Percentiles rank a stretch among this genome's conserved stretches.
These are phyloP conservation scores for Platanus orientalis DNA, from an alignment of 164 flowering plant species.

Conservation along the genomic window DNA sequence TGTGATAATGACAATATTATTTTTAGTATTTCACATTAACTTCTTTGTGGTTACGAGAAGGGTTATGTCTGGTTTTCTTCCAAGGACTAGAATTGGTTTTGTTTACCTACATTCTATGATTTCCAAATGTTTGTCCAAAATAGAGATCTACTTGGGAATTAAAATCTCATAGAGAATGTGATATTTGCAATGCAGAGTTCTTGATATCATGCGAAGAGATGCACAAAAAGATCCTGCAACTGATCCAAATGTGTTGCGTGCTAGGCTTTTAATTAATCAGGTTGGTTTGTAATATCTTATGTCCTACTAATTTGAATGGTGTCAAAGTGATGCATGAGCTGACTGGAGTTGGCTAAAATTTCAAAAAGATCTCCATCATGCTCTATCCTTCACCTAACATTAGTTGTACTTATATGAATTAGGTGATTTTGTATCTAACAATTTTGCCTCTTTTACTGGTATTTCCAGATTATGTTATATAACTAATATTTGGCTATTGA, in stretches of 20 bases:
- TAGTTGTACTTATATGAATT: not conserved
- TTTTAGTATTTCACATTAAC: too few relatives aligned
- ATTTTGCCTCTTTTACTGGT: not conserved
- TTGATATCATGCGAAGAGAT: constrained; percentile 80
- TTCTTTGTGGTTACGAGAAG: not conserved
- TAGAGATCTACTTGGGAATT: not conserved
- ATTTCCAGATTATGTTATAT: not conserved
- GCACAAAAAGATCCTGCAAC: constrained; percentile 67
- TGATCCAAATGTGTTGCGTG: constrained; percentile 50
- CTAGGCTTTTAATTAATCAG: constrained; percentile 69
- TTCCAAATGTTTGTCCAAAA: not conserved
- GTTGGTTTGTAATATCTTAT: constrained; percentile 25
- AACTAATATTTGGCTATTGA: constrained; percentile 3
- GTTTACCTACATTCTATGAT: not conserved
- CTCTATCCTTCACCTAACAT: not conserved
- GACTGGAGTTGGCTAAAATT: not conserved
- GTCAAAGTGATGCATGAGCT: not conserved
- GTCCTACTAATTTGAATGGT: not conserved
- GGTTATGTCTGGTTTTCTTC: not conserved
- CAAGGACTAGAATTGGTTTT: not conserved
- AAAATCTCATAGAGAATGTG: constrained; percentile 1
- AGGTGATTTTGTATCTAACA: not conserved
- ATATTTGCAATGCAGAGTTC: constrained; percentile 50
- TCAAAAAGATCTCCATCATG: not conserved
- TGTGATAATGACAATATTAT: too few relatives aligned